A percentile compares a stretch with the other conserved stretches of the same genome.
Conservation (phyloP, 2,329 filamentous ascomycete genomes). For the Neofusicoccum ribis region DNA sequence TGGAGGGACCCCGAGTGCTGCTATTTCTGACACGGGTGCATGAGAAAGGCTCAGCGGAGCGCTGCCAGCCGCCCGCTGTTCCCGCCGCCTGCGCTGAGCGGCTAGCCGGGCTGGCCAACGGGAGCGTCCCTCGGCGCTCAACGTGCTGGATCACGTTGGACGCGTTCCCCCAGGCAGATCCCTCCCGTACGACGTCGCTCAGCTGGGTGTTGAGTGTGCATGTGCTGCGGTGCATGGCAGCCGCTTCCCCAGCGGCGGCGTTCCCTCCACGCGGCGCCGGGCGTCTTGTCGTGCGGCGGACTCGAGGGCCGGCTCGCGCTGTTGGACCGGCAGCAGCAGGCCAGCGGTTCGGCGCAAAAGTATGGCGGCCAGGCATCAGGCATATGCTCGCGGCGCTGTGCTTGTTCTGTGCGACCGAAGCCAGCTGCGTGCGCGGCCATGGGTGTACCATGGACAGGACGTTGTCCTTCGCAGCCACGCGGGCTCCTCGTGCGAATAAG, state of each 20-base stretch:
- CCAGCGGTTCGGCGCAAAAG: not conserved
- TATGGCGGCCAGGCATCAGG: not conserved
- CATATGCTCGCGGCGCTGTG: not conserved
- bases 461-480: conserved; percentile 17
- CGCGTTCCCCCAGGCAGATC: conserved; percentile 7
- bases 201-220: conserved; percentile 3
- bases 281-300: not conserved
- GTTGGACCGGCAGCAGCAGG: not conserved
- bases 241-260: not conserved
- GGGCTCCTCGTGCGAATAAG: conserved; percentile 17
- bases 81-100: not conserved
- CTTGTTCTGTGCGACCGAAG: conserved; percentile 5
- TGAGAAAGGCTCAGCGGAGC: not conserved
- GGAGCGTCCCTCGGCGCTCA: not conserved
- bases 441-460: conserved; percentile 6
- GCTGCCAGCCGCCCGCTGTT: conserved; percentile 5
- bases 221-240: not conserved
- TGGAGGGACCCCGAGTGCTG: not conserved
- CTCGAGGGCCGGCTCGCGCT: not conserved
- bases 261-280: not conserved
- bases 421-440: conserved; percentile 9
- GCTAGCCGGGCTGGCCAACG: not conserved
- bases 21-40: not conserved
- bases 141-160: conserved; percentile 12
- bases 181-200: conserved; percentile 14